phyloP scores from a whole-genome alignment of 306 rosid species.

The Potentilla sterilis region DNA sequence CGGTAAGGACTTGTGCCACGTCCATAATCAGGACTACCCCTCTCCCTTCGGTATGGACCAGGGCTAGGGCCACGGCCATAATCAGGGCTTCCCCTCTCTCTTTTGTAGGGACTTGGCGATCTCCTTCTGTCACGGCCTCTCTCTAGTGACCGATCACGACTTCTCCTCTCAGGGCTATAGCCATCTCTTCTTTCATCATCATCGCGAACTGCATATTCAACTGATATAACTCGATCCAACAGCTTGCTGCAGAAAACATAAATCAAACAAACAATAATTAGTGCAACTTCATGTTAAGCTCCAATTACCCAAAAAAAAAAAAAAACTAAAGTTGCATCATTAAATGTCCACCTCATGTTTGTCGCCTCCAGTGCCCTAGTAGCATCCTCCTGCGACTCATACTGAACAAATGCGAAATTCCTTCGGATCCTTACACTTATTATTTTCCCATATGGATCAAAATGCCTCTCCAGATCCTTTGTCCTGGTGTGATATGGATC shows the following conservation, averaged over 20 bases:
- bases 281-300: background rate
- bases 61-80: conserved; percentile 79
- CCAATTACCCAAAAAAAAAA: background rate
- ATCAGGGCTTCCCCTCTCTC: conserved; percentile 98
- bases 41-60: conserved; percentile 61
- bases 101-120: conserved; percentile 80
- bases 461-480: conserved; percentile 96
- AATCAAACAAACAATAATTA: conserved; percentile 14
- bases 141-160: conserved; percentile 60
- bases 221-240: conserved; percentile 91
- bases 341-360: conserved; percentile 66
- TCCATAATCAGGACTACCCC: conserved; percentile 82
- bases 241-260: conserved; percentile 63
- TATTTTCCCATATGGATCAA: conserved; percentile 93
- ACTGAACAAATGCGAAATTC: conserved; percentile 95
- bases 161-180: conserved; percentile 67
- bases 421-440: conserved; percentile 86
- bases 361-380: conserved; percentile 85
- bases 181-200: conserved; percentile 82
- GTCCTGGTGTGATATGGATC: conserved; percentile 89
- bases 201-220: conserved; percentile 84
- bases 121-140: conserved; percentile 76
- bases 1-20: conserved; percentile 58
- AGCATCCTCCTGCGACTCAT: conserved; percentile 93
- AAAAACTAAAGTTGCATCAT: background rate